These are phyloP conservation scores for Musa itinerans DNA, from an alignment of 176 grass and related monocot genomes.

Conservation along the genomic window DNA sequence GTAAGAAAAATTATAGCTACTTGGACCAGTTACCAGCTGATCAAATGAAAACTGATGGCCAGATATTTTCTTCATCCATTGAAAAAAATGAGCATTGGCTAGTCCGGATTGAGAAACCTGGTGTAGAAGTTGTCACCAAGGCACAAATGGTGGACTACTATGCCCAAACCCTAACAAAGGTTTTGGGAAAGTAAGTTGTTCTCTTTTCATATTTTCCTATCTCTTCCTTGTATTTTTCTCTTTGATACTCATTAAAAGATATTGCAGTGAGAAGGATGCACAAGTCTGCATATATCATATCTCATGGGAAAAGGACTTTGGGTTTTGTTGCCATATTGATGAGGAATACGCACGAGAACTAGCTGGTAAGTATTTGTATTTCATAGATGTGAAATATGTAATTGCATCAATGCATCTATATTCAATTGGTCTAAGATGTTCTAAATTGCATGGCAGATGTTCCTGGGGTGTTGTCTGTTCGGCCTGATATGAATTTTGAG, in stretches of 20 bases:
- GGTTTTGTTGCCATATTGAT: conserved; percentile 84
- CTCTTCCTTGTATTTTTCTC: background rate
- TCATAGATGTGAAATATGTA: background rate
- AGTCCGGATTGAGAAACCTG: conserved; percentile 64
- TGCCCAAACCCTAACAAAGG: conserved; percentile 56
- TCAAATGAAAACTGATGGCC: conserved; percentile 22
- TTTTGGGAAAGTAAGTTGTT: conserved; percentile 70
- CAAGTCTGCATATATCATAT: conserved; percentile 83
- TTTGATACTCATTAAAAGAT: background rate
- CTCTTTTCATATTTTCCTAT: conserved; percentile 2
- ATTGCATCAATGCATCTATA: background rate
- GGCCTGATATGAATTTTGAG: conserved; percentile 45
- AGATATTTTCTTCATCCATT: conserved; percentile 25
- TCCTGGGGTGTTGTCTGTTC: conserved; percentile 68
- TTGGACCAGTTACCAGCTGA: conserved; percentile 8
- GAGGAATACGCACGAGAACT: conserved; percentile 50
- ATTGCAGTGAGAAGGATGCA: conserved; percentile 74
- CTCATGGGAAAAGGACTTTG: conserved; percentile 75
- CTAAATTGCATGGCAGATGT: conserved; percentile 40
- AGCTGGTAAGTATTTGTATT: conserved; percentile 39
- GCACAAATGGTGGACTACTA: conserved; percentile 82
- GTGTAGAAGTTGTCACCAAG: conserved; percentile 76
- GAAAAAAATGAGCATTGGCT: conserved; percentile 63
- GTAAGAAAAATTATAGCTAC: conserved; percentile 23
- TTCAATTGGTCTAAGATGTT: background rate